These are phyloP conservation scores for Phyllosticta citrichinensis DNA, from an alignment of 2,329 filamentous ascomycete genomes.

Conservation along the genomic window DNA sequence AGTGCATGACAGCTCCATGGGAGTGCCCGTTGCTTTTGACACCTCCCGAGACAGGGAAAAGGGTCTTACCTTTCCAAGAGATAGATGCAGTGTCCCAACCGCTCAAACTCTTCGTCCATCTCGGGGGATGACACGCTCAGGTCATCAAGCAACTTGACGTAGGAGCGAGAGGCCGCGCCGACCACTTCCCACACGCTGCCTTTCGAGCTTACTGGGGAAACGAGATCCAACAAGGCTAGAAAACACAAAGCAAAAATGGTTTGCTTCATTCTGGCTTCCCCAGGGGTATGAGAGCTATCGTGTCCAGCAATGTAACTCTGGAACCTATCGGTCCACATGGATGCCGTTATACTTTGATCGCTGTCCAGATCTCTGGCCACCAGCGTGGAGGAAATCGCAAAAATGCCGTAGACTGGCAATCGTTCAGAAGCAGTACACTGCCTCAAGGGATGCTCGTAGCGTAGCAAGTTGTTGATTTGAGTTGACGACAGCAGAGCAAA, in stretches of 20 bases:
- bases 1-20: no score
- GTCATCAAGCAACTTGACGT: not conserved
- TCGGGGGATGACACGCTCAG: not conserved
- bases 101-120: not conserved
- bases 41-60: not conserved
- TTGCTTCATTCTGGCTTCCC: not conserved
- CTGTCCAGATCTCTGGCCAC: conserved; percentile 5
- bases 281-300: not conserved
- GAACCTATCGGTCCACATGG: conserved; percentile 5
- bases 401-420: not conserved
- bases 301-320: not conserved
- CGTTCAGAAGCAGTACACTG: not conserved
- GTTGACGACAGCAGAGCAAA: not conserved
- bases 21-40: not conserved
- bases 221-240: not conserved
- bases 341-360: conserved; percentile 1
- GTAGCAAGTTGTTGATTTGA: not conserved
- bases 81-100: conserved; percentile 2
- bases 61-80: conserved; percentile 1
- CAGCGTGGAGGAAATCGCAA: not conserved
- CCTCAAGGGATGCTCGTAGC: conserved; percentile 3
- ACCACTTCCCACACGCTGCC: not conserved
- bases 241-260: not conserved
- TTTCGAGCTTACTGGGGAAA: not conserved
- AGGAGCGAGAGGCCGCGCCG: conserved; percentile 1